Evolutionary conservation across 768 basidiomycete genomes (phyloP), one percentile per base, ranked within the genome.

Genomic region (Hebeloma cylindrosporum): DNA sequence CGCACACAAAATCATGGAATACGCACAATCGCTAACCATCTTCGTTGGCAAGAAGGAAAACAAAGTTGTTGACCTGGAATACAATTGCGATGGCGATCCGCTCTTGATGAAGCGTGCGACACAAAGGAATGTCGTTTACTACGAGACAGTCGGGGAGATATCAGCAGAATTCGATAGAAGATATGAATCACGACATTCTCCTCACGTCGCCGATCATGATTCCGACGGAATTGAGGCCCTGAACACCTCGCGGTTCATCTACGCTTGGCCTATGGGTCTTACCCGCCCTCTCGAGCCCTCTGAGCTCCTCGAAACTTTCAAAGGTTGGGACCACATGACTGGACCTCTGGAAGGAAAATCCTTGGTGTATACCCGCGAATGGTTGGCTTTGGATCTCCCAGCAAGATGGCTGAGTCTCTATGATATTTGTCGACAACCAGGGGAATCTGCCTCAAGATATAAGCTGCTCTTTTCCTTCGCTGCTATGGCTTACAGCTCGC

Each of bases 1-100:
- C 13, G 51, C 57, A 3, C 50, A 54, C 10, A 54, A 44, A 8
- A 70, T 74, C 38, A 48, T 70, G 20, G 46, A 59, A 0, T 60
- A 64, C 35, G 54, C 48, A 25, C 45, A 42, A 27, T 42, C 42
- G 2, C 40, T 56, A 17, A 23, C 25, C 7, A 34, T 52, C 14
- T 52, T 53, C 18, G 30, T 41, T 21, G 34, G 32, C 9, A 38
- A 39, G n/a, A 16, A 23, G 17, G 16, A 14, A 25, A 23, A 26
- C 3, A 11, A n/a, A n/a, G n/a, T n/a, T n/a, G n/a, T n/a, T n/a
- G n/a, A n/a, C n/a, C n/a, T n/a, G n/a, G n/a, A n/a, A n/a, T n/a
- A n/a, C n/a, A n/a, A n/a, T n/a, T n/a, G n/a, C n/a, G n/a, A 34
- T 11, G 16, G 45, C 5, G 28, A 50, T 41, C 2, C 34, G 16